These are phyloP conservation scores for Gnaphalium uliginosum DNA, from an alignment of 129 eudicot species.

Conservation along the genomic window DNA sequence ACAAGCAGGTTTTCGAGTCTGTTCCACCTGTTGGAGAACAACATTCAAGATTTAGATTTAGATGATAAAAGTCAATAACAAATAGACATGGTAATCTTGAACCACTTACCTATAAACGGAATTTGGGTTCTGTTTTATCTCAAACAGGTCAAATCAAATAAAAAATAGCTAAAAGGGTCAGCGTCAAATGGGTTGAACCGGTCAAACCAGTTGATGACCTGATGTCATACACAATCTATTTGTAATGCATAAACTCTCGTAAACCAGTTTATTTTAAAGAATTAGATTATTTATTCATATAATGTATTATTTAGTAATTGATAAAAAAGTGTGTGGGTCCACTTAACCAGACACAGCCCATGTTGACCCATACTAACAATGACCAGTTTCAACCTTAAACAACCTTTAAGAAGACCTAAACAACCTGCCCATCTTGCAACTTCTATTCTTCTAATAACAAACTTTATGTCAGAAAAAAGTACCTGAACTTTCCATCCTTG, in stretches of 20 bases:
- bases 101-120: neutral
- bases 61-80: neutral
- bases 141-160: neutral
- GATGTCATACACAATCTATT: neutral
- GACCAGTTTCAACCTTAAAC: neutral
- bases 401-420: neutral
- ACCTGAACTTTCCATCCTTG: conserved; percentile 91
- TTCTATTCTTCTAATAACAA: neutral
- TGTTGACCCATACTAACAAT: neutral
- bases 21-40: conserved; percentile 74
- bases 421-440: neutral
- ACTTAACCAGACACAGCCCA: neutral
- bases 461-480: neutral
- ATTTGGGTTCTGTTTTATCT: conserved; percentile 9
- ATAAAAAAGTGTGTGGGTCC: conserved; percentile 14
- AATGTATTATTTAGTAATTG: neutral
- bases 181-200: too few relatives aligned
- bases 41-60: neutral
- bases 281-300: neutral
- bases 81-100: neutral
- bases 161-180: too few relatives aligned
- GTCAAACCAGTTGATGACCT: neutral
- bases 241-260: neutral
- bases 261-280: neutral
- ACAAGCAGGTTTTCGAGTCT: conserved; percentile 93